Evolutionary conservation across 768 basidiomycete genomes (phyloP).

Genomic region (Xerocomus brunneocitrinus): DNA sequence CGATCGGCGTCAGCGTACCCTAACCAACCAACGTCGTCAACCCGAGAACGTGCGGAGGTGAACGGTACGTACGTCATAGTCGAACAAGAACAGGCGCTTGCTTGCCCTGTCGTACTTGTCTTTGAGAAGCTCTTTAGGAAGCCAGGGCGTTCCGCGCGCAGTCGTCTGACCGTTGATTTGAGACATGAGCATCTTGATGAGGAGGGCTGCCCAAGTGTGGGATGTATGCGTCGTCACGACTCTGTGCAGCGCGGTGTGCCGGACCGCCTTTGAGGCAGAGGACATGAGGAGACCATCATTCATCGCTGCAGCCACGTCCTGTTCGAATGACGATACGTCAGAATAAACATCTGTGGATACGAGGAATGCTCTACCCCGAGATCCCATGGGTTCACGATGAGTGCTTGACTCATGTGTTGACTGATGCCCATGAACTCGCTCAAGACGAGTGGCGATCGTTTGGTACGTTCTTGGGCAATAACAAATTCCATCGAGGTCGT

Average conservation of each 20-base stretch:
- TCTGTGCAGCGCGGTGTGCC: slow-evolving; percentile 76
- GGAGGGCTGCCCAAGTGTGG: slow-evolving; percentile 90
- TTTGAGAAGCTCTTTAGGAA: slow-evolving; percentile 60
- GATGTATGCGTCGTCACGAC: slow-evolving; percentile 90
- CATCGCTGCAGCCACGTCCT: slow-evolving; percentile 89
- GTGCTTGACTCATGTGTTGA: slow-evolving; percentile 82
- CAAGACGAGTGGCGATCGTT: slow-evolving; percentile 81
- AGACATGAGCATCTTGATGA: slow-evolving; percentile 83
- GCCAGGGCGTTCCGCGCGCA: slow-evolving; percentile 79
- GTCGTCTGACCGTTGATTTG: slow-evolving; percentile 76
- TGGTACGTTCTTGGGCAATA: slow-evolving; percentile 83
- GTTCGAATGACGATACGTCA: not conserved
- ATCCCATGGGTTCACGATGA: slow-evolving; percentile 96
- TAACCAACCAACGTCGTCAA: slow-evolving; percentile 24
- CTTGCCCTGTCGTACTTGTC: slow-evolving; percentile 59
- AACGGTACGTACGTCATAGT: slow-evolving; percentile 76
- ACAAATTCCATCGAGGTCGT: slow-evolving; percentile 98
- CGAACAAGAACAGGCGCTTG: slow-evolving; percentile 89
- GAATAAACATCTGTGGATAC: not conserved
- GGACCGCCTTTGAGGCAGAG: slow-evolving; percentile 60
- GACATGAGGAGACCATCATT: slow-evolving; percentile 84
- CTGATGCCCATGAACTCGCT: slow-evolving; percentile 99
- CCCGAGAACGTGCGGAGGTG: not conserved
- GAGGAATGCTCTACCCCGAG: slow-evolving; percentile 56
- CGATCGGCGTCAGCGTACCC: slow-evolving; percentile 97